Conservation (phyloP, 2,329 filamentous ascomycete species). For the Blastomyces percursus region DNA sequence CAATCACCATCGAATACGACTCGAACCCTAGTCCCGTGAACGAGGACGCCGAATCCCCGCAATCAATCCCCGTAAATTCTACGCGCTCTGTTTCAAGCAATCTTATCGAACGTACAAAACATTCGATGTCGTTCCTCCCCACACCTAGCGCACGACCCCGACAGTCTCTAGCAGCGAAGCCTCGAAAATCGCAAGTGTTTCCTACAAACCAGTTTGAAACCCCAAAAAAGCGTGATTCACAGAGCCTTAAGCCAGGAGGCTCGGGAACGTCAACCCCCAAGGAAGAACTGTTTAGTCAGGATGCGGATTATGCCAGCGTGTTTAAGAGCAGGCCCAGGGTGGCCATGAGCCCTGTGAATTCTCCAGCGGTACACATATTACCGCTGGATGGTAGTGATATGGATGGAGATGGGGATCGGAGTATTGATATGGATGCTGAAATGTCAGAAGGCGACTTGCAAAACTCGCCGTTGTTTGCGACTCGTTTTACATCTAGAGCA, state of each 20-base stretch:
- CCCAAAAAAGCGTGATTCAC: slow-evolving; percentile 28
- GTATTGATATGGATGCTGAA: background rate
- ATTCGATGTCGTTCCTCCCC: slow-evolving; percentile 62
- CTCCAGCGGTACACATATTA: slow-evolving; percentile 19
- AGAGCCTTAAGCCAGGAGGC: slow-evolving; percentile 6
- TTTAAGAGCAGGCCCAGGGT: slow-evolving; percentile 78
- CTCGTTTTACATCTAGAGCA: slow-evolving; percentile 2
- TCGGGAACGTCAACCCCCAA: slow-evolving; percentile 42
- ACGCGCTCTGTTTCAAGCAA: slow-evolving; percentile 26
- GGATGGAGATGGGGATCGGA: background rate
- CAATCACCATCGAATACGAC: slow-evolving; percentile 2
- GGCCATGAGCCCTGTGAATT: slow-evolving; percentile 56
- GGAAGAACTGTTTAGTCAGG: slow-evolving; percentile 59
- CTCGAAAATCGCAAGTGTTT: slow-evolving; percentile 32
- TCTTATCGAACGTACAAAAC: slow-evolving; percentile 65
- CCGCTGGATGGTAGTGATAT: slow-evolving; percentile 5
- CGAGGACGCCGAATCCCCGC: slow-evolving; percentile 12
- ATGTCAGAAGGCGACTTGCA: slow-evolving; percentile 5
- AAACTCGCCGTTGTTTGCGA: slow-evolving; percentile 9
- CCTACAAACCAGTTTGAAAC: slow-evolving; percentile 49
- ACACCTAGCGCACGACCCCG: slow-evolving; percentile 16
- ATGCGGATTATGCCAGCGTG: slow-evolving; percentile 66
- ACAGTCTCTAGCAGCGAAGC: slow-evolving; percentile 20
- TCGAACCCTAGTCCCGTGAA: slow-evolving; percentile 10
- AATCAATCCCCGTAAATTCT: slow-evolving; percentile 14